Conservation (phyloP, 1,139 yeast genomes). For the Protomyces inouyei region DNA sequence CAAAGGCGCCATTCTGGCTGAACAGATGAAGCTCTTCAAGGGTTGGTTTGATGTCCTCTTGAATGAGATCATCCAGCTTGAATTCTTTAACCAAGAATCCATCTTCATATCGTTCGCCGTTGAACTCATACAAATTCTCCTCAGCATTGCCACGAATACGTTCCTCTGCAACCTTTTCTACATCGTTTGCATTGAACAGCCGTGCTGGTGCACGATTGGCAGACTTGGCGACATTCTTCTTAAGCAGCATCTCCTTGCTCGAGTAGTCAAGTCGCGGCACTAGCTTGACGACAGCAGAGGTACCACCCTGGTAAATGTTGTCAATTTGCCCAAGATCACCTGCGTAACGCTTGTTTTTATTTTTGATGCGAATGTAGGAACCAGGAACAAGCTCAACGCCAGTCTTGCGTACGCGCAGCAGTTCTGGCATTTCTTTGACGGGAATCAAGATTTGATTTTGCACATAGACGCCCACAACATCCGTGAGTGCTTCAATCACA, state of each 20-base stretch:
- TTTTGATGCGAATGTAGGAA: slow-evolving; percentile 63
- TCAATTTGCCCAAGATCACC: slow-evolving; percentile 92
- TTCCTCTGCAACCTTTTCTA: slow-evolving; percentile 57
- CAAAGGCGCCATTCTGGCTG: slow-evolving; percentile 77
- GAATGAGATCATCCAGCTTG: slow-evolving; percentile 57
- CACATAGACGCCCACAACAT: slow-evolving; percentile 82
- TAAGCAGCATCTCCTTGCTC: slow-evolving; percentile 50
- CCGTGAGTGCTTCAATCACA: slow-evolving; percentile 78
- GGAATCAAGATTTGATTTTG: slow-evolving; percentile 63
- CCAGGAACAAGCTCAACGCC: slow-evolving; percentile 90
- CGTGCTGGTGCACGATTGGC: slow-evolving; percentile 72
- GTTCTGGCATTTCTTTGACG: slow-evolving; percentile 89
- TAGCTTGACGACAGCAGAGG: slow-evolving; percentile 84
- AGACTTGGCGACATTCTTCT: slow-evolving; percentile 44
- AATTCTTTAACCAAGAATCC: slow-evolving; percentile 85
- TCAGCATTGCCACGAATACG: slow-evolving; percentile 57
- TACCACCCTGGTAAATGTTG: slow-evolving; percentile 86
- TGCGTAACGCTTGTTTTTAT: slow-evolving; percentile 84
- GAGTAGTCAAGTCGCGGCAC: slow-evolving; percentile 94
- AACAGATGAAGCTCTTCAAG: slow-evolving; percentile 84
- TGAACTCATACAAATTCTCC: slow-evolving; percentile 65
- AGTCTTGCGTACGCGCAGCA: slow-evolving; percentile 83
- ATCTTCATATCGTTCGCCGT: slow-evolving; percentile 81
- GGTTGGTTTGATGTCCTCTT: slow-evolving; percentile 79
- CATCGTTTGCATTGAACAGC: slow-evolving; percentile 67